These are phyloP conservation scores for Cladosporium sp. DNA, from an alignment of 2,329 filamentous ascomycete species.

Conservation along the genomic window DNA sequence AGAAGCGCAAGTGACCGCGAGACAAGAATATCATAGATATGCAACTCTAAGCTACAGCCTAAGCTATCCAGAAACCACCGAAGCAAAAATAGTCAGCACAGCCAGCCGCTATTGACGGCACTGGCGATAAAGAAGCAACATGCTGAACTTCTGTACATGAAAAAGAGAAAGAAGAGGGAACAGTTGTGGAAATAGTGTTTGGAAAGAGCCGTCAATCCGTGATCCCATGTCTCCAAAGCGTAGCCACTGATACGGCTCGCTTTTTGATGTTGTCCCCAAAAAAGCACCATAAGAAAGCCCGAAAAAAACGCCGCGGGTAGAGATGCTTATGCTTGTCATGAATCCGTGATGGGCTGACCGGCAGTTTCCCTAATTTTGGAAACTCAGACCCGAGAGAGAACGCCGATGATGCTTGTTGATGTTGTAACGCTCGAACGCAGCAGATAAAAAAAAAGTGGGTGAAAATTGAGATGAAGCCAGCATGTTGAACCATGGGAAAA, in stretches of 20 bases:
- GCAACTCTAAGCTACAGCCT: slow-evolving; percentile 1
- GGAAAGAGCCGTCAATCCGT: slow-evolving; percentile 1
- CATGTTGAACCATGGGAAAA: background rate
- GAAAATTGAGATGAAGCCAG: background rate
- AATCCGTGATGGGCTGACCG: slow-evolving; percentile 12
- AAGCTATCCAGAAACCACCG: background rate
- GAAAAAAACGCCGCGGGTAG: background rate
- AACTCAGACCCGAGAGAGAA: background rate
- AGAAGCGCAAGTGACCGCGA: background rate
- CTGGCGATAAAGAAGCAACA: background rate
- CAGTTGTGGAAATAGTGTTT: background rate
- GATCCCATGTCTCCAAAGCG: background rate
- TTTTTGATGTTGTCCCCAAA: background rate
- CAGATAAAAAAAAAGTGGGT: background rate
- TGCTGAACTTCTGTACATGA: slow-evolving; percentile 3
- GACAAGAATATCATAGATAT: background rate
- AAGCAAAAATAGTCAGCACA: background rate
- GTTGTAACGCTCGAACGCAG: slow-evolving; percentile 19
- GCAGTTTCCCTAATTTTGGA: background rate
- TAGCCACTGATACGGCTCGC: background rate
- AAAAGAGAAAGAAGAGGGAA: background rate
- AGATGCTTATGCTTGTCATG: slow-evolving; percentile 8
- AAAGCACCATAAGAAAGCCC: background rate
- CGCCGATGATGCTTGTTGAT: slow-evolving; percentile 11
- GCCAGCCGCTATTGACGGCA: background rate